Evolutionary conservation across 2,329 filamentous ascomycete genomes (phyloP), one percentile per base, ranked within the genome.

Genomic region (Pseudogymnoascus sp.): DNA sequence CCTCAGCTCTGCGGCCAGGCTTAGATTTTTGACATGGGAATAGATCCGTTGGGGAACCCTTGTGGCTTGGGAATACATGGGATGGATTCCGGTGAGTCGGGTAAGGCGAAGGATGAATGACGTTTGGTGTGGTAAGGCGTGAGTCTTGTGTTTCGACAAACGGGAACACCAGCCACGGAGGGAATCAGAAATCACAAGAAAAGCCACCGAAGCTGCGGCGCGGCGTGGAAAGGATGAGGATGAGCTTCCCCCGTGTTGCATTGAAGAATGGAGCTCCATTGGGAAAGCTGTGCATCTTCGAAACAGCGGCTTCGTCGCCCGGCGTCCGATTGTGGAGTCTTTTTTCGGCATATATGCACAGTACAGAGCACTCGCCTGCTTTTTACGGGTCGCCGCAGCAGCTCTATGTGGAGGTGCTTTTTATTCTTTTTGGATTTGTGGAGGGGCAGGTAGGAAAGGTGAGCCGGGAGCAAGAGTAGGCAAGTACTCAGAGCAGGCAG

Each of bases 221-320:
- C 48, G 48, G 48, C 48, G 25, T 31, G 48, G 25, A 31, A 54
- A n/a, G n/a, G n/a, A n/a, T n/a, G n/a, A n/a, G 25, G 48, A 19
- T 31, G 48, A 54, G 48, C 48, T 54, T 54, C 4, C 48, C 48
- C 25, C 25, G 48, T 54, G 25, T 34, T 16, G 48, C 14, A 54
- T 54, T 54, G 48, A 54, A 54, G 48, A 54, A 54, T 54, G 48
- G 25, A 54, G 48, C 48, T 54, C 48, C 48, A 54, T 54, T 54
- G 48, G 48, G 48, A 54, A 54, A 54, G n/a, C 48, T 4, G 48
- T 34, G 48, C 48, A n/a, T 16, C 48, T 54, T 54, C 48, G 48
- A 54, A 54, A 54, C 48, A 54, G 48, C 48, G 25, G 48, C 48
- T 54, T 5, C 25, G 14, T 54, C 6, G 48, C 4, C 48, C 48